phyloP scores from a whole-genome alignment of 2,329 filamentous ascomycete species.

The Whalleya microplaca region DNA sequence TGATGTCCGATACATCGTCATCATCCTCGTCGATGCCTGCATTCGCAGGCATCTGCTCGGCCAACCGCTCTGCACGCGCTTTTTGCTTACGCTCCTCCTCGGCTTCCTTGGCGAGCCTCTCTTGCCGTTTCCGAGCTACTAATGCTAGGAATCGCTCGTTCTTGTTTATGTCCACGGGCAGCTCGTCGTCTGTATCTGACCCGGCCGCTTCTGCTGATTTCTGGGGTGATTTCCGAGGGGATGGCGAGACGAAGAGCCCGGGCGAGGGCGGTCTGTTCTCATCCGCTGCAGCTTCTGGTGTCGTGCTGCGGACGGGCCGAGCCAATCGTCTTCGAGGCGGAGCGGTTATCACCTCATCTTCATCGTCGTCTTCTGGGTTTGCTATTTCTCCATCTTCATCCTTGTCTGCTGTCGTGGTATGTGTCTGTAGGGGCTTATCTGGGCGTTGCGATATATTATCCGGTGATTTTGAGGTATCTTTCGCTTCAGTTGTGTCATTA shows the following conservation, averaged over 20 bases:
- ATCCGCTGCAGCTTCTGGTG: conserved; percentile 34
- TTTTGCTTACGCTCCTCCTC: conserved; percentile 54
- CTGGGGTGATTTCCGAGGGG: conserved; percentile 35
- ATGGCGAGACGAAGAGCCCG: conserved; percentile 61
- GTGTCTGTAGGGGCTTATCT: not conserved
- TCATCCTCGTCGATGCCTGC: conserved; percentile 58
- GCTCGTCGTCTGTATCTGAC: conserved; percentile 49
- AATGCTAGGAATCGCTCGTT: conserved; percentile 71
- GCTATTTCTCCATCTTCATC: conserved; percentile 10
- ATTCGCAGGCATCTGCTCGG: conserved; percentile 44
- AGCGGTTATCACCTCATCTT: conserved; percentile 31
- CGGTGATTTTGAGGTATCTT: conserved; percentile 10
- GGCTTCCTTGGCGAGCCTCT: conserved; percentile 70
- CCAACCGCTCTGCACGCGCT: conserved; percentile 46
- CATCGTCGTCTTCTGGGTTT: conserved; percentile 33
- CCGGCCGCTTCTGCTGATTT: conserved; percentile 32
- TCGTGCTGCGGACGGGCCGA: conserved; percentile 28
- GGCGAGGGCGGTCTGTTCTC: conserved; percentile 46
- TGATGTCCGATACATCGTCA: conserved; percentile 60
- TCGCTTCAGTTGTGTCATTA: conserved; percentile 13
- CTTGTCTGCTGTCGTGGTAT: conserved; percentile 10
- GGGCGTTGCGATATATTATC: conserved; percentile 1
- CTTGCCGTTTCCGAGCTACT: conserved; percentile 72
- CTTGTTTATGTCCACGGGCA: conserved; percentile 47
- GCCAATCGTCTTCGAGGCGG: conserved; percentile 30